Base-by-base conservation (phyloP, 768 basidiomycete species). In the Xerocomellus chrysenteron region DNA sequence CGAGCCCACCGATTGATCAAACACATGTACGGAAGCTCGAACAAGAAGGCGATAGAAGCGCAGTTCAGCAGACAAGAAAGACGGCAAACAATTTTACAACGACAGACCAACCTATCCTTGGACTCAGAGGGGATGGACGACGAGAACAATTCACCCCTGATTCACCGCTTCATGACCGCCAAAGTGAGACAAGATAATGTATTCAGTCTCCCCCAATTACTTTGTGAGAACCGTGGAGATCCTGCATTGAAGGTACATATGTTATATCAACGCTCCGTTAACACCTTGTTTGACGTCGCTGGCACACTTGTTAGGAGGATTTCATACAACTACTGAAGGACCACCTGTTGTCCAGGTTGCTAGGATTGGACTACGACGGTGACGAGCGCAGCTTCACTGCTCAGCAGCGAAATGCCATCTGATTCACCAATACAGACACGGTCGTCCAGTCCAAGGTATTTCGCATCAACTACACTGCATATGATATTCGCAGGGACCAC, bases 381-480 rank as follows among this genome's bases (percentile, higher is more conserved):
- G 45, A 68, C 9, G 62, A 65, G 44, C 32, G 12, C 0, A 7
- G 7, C 1, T 66, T 60, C 48, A 46, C 60, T 1, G n/a, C 41
- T 1, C 37, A 52, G 7, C 54, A 70, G 26, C 55, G 44, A 10
- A 35, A 45, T 4, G 8, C 17, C 5, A 6, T 55, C 4, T 21
- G 37, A 6, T 19, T 61, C 1, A 35, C 17, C 3, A 41, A 39
- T 19, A 37, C 37, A 1, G 41, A 19, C 28, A 35, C n/a, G 5
- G 51, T 52, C 7, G 4, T 52, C 10, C 42, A 52, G 42, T 52
- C 51, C 1, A 52, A 52, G 35, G 1, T 52, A 2, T 3, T 62
- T 8, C 56, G 30, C 1, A 8, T 65, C 1, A 40, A 47, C 28
- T 65, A 67, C n/a, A 63, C 59, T 2, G 63, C 61, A 2, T 68